Base-by-base conservation (phyloP, 1,139 yeast genomes). In the Meyerozyma sp. region DNA sequence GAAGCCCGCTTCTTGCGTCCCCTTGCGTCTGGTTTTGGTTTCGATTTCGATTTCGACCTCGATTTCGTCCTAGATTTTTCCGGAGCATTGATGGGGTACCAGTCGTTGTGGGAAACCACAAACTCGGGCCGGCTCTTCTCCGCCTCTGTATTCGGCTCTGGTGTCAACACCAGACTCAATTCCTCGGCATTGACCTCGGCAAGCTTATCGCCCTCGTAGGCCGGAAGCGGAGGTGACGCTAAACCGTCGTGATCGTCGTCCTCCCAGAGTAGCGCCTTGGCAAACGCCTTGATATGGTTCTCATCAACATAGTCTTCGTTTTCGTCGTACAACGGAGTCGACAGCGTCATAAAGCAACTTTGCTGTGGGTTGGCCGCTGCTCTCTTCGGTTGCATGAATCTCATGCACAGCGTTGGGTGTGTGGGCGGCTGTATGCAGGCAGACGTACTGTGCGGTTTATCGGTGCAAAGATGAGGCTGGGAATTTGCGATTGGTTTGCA, bases 21-120 rank as follows among this genome's bases (percentile, higher is more conserved):
- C 48, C 36, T 35, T 37, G 4, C 14, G 30, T 28, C 37, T 20
- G 46, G 28, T 27, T 29, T 23, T 20, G 35, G 29, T 25, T 36
- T 20, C 27, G 27, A 16, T 2, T 16, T 16, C 18, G 18, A 16
- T 16, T 16, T 16, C 18, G 46, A 28, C 26, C 27, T 23, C 18
- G 18, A 16, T 16, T 16, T 16, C 21, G 35, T 29, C 23, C 36
- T 20, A 25, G 27, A 46, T 16, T 49, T 61, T 28, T 13, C 32
- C 3, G 34, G 16, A 6, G 34, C 34, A 36, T 72, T 66, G 3
- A 81, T 65, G 0, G 90, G 90, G 16, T 77, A 77, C 91, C 90
- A 83, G 57, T 84, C 90, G 50, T 77, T 78, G 51, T 76, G 74
- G 3, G 89, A 81, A 0, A 77, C 59, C 41, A 84, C 82, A 52